Conservation (phyloP, 2,329 filamentous ascomycete genomes). For the Nannizziopsis barbatae region DNA sequence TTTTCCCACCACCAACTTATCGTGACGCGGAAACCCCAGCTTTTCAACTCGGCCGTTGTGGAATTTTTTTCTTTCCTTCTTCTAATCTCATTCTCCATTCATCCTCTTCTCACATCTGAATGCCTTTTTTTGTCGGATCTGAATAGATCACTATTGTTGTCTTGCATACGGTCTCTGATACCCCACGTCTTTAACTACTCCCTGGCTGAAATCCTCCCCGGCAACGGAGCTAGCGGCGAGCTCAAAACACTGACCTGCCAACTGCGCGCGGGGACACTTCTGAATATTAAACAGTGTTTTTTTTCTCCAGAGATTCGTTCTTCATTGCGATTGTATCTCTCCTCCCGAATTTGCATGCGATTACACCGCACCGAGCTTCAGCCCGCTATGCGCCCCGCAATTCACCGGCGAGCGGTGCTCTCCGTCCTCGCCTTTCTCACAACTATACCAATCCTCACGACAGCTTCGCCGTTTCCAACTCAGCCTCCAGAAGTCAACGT, state of each 20-base stretch:
- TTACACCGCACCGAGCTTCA: neutral
- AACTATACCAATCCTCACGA: constrained; percentile 12
- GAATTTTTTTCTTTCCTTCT: neutral
- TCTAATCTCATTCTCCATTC: constrained; percentile 4
- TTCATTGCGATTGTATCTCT: neutral
- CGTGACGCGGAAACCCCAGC: constrained; percentile 9
- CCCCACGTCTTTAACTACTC: neutral
- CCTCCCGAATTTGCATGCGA: neutral
- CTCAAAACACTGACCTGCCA: constrained; percentile 1
- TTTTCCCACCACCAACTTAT: neutral
- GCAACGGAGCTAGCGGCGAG: constrained; percentile 6
- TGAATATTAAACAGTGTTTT: neutral
- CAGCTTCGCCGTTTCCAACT: constrained; percentile 25
- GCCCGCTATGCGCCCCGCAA: constrained; percentile 1
- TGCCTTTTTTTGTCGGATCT: neutral
- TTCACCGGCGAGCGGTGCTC: constrained; percentile 13
- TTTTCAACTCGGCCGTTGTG: neutral
- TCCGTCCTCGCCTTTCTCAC: constrained; percentile 23
- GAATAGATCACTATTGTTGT: neutral
- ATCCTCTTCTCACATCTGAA: neutral
- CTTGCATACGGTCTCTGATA: neutral
- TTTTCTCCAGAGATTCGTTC: neutral
- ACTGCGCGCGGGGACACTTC: neutral
- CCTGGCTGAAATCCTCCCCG: neutral
- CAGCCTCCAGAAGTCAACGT: constrained; percentile 16